Evolutionary conservation across 1,139 yeast genomes (phyloP).

Genomic region (Candida anutae): DNA sequence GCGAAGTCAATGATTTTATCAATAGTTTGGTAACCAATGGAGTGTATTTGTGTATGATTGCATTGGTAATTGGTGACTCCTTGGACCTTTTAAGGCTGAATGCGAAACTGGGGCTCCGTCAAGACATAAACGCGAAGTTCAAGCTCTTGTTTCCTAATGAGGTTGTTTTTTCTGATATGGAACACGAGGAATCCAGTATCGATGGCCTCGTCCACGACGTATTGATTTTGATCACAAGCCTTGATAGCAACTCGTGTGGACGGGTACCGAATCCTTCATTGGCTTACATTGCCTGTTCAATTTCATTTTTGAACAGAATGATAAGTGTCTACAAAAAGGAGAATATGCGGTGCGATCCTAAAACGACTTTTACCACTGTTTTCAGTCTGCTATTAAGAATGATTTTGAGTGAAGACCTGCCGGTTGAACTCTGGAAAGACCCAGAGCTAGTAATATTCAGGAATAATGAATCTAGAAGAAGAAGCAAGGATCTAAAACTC

Average conservation of each 20-base stretch:
- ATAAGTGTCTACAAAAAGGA: constrained; percentile 12
- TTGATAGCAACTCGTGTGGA: constrained; percentile 1
- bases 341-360: constrained; percentile 3
- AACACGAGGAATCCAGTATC: constrained; percentile 10
- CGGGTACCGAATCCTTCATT: constrained; percentile 12
- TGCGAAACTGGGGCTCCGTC: constrained; percentile 4
- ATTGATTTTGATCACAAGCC: constrained; percentile 4
- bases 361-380: constrained; percentile 11
- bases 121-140: constrained; percentile 11
- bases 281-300: constrained; percentile 16
- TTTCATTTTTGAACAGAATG: constrained; percentile 18
- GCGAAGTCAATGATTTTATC: constrained; percentile 5
- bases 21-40: constrained; percentile 13
- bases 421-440: constrained; percentile 30
- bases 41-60: constrained; percentile 23
- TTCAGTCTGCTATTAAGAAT: constrained; percentile 12
- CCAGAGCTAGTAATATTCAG: constrained; percentile 22
- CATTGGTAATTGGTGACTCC: constrained; percentile 26
- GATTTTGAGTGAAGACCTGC: constrained; percentile 10
- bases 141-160: constrained; percentile 21
- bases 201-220: constrained; percentile 13
- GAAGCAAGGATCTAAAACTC: constrained; percentile 19
- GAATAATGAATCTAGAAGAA: constrained; percentile 9
- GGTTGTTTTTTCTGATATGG: constrained; percentile 11
- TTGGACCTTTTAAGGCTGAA: constrained; percentile 15